Evolutionary conservation across 164 flowering plant species (phyloP), one percentile per base, ranked within the genome.

Genomic region (Tetracentron sinense): DNA sequence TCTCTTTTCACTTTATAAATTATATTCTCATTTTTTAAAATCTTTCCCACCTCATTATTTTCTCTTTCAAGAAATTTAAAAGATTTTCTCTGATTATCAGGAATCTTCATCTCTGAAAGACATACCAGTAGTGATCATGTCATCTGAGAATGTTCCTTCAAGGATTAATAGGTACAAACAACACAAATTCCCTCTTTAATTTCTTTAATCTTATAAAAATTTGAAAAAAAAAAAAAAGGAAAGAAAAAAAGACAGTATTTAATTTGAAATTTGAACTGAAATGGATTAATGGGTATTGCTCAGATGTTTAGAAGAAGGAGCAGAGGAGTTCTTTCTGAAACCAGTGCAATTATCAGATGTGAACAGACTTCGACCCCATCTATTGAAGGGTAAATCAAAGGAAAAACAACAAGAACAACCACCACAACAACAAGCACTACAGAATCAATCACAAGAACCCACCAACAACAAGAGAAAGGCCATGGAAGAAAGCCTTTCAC

Each of bases 291-390:
- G 61, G 47, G 64, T 42, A 12, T 29, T 67, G 57, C 48, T 50
- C 81, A 81, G 82, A 72, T 85, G 87, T 63, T 75, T 86, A 62
- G 85, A 82, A 67, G 83, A 84, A 71, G 91, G 91, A 64, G 91
- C 91, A 35, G 87, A 86, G 35, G 91, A 84, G 47, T 83, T 84
- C 64, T 72, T 86, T n/a, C 49, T 84, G 65, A 86, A 86, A 62
- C 92, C 92, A 44, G 89, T 86, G 2, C 75, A 73, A 31, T 52
- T 77, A 30, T 71, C 87, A 22, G 92, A 86, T 74, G 82, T 86
- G 33, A 75, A 60, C 54, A 86, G 73, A 70, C 81, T 86, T 30
- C 79, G 57, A 44, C 86, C 91, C 42, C 84, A 81, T 75, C 14
- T 80, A 22, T 42, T 78, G 48, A 82, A 61, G 48, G 68, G 74